Base-by-base conservation (phyloP, 768 basidiomycete species). In the Rhodosporidiobolus sp. region DNA sequence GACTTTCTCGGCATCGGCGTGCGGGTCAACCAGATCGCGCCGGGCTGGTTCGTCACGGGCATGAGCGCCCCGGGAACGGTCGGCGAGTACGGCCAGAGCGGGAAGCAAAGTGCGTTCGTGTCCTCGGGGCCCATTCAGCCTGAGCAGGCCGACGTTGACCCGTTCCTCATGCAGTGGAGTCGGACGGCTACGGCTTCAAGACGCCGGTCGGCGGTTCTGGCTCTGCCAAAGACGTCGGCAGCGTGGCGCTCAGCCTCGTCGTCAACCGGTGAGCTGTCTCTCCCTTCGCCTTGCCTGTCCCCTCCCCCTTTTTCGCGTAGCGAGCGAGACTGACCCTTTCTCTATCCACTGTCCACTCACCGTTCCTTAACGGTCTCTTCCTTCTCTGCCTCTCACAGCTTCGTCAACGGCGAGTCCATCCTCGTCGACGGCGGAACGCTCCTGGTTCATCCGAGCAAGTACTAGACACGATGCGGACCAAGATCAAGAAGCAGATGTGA, bases 1-100 rank as follows among this genome's bases (percentile, higher is more conserved):
- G 85, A 85, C 69, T 80, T 85, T 6, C 78, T 85, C 26, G 83
- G 84, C 12, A 81, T 85, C 43, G 84, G 85, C 14, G 82, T 84
- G 60, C 79, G 84, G 43, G 85, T 85, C 22, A 85, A 85, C 74
- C 83, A 83, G 35, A 84, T 85, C 60, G 83, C 84, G 4, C 84
- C 84, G 8, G 83, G 82, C 76, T 63, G 45, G 80, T 70, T 66
- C 46, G 49, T 55, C 20, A 62, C 57, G 48, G 54, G 61, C 28
- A 80, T 81, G 80, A 75, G 75, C 3, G 76, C 78, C 4, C 79
- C 79, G 5, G 81, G 81, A 0, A 69, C 76, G 4, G 67, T 70
- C 30, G 77, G 81, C 75, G 73, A 76, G 38, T 73, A 76, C 4
- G 82, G 82, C 20, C 26, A 62, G 26, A 43, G 32, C 5, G 30